Evolutionary conservation across 2,329 filamentous ascomycete genomes (phyloP), one percentile per base, ranked within the genome.

Genomic region (Cercospora zeae-maydis): DNA sequence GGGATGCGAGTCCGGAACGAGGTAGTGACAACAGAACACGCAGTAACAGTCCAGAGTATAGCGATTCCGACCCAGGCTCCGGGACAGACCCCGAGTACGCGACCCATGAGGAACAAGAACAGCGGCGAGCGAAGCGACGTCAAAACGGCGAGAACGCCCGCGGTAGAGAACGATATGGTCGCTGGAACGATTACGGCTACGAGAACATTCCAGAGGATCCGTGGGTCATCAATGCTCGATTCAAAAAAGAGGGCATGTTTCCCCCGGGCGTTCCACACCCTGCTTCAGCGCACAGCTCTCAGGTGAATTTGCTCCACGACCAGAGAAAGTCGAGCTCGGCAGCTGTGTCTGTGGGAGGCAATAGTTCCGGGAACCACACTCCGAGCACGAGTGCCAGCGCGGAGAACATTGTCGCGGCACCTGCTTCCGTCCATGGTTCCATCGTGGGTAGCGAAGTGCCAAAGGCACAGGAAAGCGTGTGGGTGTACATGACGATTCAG

Each of bases 401-500:
- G 14, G 73, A 75, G 56, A 75, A 75, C 61, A 53, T 70, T 6
- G 67, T 69, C 14, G 64, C 63, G 10, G 63, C 65, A n/a, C 27
- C 47, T 24, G 66, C 51, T 4, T 67, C 52, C 14, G 51, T 65
- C n/a, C 54, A 59, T 49, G 63, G 60, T 34, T 64, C 59, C 33
- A 65, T 60, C 21, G 58, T 51, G 3, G 64, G 57, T 10, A 47
- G 55, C 30, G 61, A 56, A 19, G 55, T 61, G 13, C 70, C 72
- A 33, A 75, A 80, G 51, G 73, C 79, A 3, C 81, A 85, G 58
- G 86, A 92, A 67, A 89, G 90, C 60, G 87, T 96, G n/a, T 93
- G 90, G 74, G 89, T 98, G 72, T 95, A 96, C 74, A 87, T 99
- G 75, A 93, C 96, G 68, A 97, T 99, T 67, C 95, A 97, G 75